phyloP scores from a whole-genome alignment of 768 basidiomycete species.

The Naematelia encephala region DNA sequence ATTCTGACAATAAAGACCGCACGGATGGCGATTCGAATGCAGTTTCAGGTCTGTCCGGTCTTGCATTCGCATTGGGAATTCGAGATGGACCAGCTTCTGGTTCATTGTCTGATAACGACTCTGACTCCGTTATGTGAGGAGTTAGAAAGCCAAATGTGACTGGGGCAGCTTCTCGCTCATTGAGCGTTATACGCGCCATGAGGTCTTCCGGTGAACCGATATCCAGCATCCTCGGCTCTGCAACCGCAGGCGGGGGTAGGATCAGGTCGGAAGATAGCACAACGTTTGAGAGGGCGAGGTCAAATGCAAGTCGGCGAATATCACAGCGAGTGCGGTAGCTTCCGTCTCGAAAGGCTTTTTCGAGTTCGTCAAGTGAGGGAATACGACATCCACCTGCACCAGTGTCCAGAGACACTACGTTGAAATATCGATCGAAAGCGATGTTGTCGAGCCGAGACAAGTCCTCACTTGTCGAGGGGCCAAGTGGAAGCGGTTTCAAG shows the following conservation, averaged over 20 bases:
- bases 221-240: no score
- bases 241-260: neutral
- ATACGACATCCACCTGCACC: neutral
- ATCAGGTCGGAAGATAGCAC: slow-evolving; percentile 16
- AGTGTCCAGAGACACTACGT: neutral
- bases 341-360: neutral
- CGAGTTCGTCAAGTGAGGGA: neutral
- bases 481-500: slow-evolving; percentile 12
- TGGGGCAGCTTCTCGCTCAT: neutral
- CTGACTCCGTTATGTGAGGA: neutral
- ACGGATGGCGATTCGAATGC: neutral
- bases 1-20: slow-evolving; percentile 9
- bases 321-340: neutral
- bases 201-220: neutral
- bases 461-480: neutral
- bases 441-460: neutral
- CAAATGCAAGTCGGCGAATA: slow-evolving; percentile 10
- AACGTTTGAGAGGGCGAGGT: slow-evolving; percentile 16
- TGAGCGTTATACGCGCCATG: slow-evolving; percentile 4
- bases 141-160: slow-evolving; percentile 8
- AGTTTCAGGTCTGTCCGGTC: neutral
- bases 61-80: neutral
- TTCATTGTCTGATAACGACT: neutral
- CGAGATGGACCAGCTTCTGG: neutral
- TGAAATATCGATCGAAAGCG: slow-evolving; percentile 5